Conservation (phyloP, 108 stramenopile species). For the Cyclotella sp. region DNA sequence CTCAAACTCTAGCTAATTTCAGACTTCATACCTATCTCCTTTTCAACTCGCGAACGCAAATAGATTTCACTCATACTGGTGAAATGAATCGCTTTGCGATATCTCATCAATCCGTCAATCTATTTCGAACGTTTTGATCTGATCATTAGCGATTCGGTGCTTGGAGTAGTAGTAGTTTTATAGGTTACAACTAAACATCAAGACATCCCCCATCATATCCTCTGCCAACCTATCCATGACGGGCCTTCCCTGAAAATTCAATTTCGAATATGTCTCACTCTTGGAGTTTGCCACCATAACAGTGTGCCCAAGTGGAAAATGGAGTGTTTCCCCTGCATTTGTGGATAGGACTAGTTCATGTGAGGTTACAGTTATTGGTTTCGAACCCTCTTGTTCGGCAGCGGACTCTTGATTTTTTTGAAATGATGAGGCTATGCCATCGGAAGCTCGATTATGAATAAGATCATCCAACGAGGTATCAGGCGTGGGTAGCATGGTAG, state of each 20-base stretch:
- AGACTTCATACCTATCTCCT: too few relatives aligned
- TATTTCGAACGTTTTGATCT: too few relatives aligned
- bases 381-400: neutral
- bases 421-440: slow-evolving; percentile 1
- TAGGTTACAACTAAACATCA: slow-evolving; percentile 17
- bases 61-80: too few relatives aligned
- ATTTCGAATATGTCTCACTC: slow-evolving; percentile 55
- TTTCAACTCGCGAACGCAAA: too few relatives aligned
- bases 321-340: slow-evolving; percentile 55
- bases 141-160: too few relatives aligned
- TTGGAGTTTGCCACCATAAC: slow-evolving; percentile 89
- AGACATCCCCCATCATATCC: slow-evolving; percentile 51
- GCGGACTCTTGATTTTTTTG: neutral
- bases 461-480: slow-evolving; percentile 40
- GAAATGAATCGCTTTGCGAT: too few relatives aligned
- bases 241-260: slow-evolving; percentile 80
- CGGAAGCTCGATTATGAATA: slow-evolving; percentile 22
- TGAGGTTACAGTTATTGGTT: slow-evolving; percentile 38
- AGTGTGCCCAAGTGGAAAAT: slow-evolving; percentile 80
- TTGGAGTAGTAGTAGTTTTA: too few relatives aligned
- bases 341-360: slow-evolving; percentile 59
- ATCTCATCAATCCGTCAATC: too few relatives aligned
- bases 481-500: slow-evolving; percentile 24
- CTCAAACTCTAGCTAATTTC: too few relatives aligned
- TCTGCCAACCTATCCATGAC: slow-evolving; percentile 80